Evolutionary conservation across 2,329 filamentous ascomycete species (phyloP).

Genomic region (Colletotrichum simmondsii): DNA sequence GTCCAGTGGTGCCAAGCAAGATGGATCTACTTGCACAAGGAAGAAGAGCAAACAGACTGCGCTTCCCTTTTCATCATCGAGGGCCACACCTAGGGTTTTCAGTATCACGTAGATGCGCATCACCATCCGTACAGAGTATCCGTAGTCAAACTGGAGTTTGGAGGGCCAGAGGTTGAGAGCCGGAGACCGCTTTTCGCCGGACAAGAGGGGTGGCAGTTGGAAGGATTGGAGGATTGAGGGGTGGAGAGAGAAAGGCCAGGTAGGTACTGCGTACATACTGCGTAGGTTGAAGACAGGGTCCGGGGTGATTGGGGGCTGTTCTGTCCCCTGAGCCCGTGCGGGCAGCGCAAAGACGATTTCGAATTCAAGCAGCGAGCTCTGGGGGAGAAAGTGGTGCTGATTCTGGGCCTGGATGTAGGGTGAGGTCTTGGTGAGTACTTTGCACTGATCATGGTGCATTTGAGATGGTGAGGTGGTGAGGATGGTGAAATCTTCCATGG

Average conservation of each 20-base stretch:
- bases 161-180: neutral
- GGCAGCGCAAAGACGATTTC: neutral
- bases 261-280: too few relatives aligned
- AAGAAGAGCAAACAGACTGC: too few relatives aligned
- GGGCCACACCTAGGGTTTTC: neutral
- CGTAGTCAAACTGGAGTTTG: too few relatives aligned
- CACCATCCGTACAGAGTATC: neutral
- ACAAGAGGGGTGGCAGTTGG: neutral
- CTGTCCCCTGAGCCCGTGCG: neutral
- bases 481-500: neutral
- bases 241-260: neutral
- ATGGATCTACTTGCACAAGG: neutral
- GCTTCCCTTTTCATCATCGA: neutral
- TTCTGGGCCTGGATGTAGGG: neutral
- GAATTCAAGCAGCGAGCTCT: neutral
- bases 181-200: neutral
- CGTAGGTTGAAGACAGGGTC: too few relatives aligned
- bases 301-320: too few relatives aligned
- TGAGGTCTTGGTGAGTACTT: neutral
- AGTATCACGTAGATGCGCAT: neutral
- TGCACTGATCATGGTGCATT: neutral
- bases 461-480: neutral
- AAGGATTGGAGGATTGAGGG: neutral
- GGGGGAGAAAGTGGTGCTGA: neutral
- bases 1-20: neutral